Evolutionary conservation across 108 stramenopile genomes (phyloP), one percentile per base, ranked within the genome.

Genomic region (Nitzschia sp.): DNA sequence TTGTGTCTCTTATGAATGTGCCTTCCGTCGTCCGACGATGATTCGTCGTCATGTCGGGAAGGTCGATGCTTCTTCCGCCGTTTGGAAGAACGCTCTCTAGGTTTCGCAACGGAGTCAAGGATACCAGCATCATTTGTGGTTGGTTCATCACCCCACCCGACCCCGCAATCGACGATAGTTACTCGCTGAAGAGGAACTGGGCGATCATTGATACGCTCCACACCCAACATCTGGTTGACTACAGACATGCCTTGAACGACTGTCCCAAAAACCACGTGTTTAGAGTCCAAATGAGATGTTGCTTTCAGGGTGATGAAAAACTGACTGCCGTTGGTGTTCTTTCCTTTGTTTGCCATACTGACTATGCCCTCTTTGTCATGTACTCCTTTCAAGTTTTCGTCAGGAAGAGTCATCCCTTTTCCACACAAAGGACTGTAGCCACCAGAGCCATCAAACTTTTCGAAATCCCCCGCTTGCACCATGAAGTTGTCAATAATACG

Each of bases 311-410:
- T 91, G 22, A 96, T 81, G 51, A 75, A 75, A 63, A 96, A 93
- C 62, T 93, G 92, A 22, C 83, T 85, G 12, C 89, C 87, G 71
- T 92, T 93, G 0, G 92, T 92, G 76, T 92, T 69, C 51, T 81
- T 88, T 10, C 87, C 85, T 19, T 58, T n/a, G 71, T 96, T 96
- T 54, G 92, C 91, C 91, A 92, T 94, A 53, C 86, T 88, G 12
- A 96, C 72, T 43, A 85, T 59, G 8, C 90, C 90, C 50, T 78
- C 81, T 12, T 64, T 48, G 56, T 80, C 68, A 71, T 92, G 91
- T 37, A 77, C 74, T 25, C 78, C 56, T 37, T 67, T 22, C 52
- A 94, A 92, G 55, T 84, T 76, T 74, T 94, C 93, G 69, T 94
- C 90, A 10, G 42, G 24, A 86, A 89, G 21, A 67, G 75, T 8